Base-by-base conservation (phyloP, 2,329 filamentous ascomycete species). In the Aureobasidium melanogenum region DNA sequence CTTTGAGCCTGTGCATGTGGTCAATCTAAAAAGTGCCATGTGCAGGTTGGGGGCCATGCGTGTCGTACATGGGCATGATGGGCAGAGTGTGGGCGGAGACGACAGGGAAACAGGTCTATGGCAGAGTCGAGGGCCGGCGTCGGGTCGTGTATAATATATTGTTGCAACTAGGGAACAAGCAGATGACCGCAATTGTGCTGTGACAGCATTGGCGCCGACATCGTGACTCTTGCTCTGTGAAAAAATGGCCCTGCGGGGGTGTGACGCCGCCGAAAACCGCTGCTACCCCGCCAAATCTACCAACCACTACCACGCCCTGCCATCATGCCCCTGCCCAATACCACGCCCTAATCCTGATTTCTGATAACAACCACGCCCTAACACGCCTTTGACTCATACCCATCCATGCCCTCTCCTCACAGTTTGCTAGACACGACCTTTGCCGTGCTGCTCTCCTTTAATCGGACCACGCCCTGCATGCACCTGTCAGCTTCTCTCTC, bases 1-100 rank as follows among this genome's bases (percentile, higher is more conserved):
- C 85, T 69, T 87, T 83, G 74, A 91, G 87, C 87, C 69, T 72
- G 63, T 30, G 19, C 14, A 17, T 22, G 8, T 41, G 24, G 56
- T 50, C 22, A 48, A 34, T 41, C 22, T 10, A 19, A 10, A 22
- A 22, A 9, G 15, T 32, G 19, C 43, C 8, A n/a, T 57, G 41
- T 38, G 24, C n/a, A 28, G 28, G 15, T 5, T 38, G 12, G n/a
- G 15, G 12, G 36, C 34, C 19, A 15, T 22, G 41, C n/a, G 1
- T 15, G 9, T 38, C 55, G 17, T 58, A 64, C 63, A 64, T 64
- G 26, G 63, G 63, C 63, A 64, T 64, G 56, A 24, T 64, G 60
- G 22, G 44, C 39, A 10, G 30, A 24, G 12, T 34, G 3, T 52
- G 24, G 14, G 32, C 14, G 12, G 22, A 12, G 32, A 14, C 28